These are phyloP conservation scores for Phytophthora niederhauseri DNA, from an alignment of 352 stramenopile genomes.

Conservation along the genomic window DNA sequence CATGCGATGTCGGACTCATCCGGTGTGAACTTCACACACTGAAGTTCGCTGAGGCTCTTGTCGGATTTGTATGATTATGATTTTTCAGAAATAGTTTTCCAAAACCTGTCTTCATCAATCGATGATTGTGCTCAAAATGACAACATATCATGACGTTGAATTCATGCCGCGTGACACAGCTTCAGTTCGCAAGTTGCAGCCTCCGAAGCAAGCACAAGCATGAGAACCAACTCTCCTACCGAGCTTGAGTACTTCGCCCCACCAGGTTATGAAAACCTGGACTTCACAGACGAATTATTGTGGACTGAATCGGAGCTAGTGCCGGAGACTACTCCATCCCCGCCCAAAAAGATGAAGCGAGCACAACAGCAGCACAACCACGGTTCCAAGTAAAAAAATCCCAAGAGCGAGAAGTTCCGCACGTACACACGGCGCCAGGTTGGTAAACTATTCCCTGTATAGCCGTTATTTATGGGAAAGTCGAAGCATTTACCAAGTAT, in stretches of 20 bases:
- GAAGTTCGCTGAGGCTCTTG: too few relatives aligned
- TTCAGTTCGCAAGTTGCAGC: not conserved
- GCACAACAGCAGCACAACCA: not conserved
- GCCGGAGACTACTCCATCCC: not conserved
- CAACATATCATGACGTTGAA: too few relatives aligned
- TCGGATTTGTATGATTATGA: too few relatives aligned
- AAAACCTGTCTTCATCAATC: too few relatives aligned
- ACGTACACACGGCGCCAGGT: conserved; percentile 27
- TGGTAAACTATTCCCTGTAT: not conserved
- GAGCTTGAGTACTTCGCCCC: not conserved
- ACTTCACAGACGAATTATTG: not conserved
- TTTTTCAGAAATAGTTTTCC: too few relatives aligned
- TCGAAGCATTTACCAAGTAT: not conserved
- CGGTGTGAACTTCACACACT: too few relatives aligned
- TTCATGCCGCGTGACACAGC: too few relatives aligned
- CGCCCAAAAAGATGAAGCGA: not conserved
- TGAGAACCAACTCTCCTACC: not conserved
- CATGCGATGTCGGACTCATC: too few relatives aligned
- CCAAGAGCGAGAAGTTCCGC: conserved; percentile 18
- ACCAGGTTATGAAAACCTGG: not conserved
- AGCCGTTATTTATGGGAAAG: not conserved
- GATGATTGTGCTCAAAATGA: too few relatives aligned
- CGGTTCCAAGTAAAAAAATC: conserved; percentile 11
- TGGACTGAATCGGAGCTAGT: not conserved
- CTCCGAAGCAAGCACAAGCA: not conserved